Conservation (phyloP, 805 yeast genomes). For the Barnettozyma siamensis region DNA sequence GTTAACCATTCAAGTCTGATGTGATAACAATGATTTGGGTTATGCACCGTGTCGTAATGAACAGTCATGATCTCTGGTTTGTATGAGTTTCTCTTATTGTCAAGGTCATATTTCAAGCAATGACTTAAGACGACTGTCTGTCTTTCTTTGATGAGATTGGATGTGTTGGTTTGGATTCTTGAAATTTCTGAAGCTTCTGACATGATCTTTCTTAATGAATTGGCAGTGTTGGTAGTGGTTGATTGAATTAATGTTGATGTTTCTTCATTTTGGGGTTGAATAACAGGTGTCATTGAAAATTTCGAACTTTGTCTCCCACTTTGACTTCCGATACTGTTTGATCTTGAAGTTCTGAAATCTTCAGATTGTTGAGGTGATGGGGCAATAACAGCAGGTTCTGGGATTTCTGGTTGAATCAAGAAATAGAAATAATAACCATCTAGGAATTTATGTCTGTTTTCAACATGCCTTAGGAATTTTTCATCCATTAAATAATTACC, state of each 20-base stretch:
- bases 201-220: slow-evolving; percentile 12
- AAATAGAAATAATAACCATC: slow-evolving; percentile 93
- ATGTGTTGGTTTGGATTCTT: slow-evolving; percentile 4
- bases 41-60: slow-evolving; percentile 88
- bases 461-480: slow-evolving; percentile 76
- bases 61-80: slow-evolving; percentile 75
- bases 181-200: slow-evolving; percentile 7
- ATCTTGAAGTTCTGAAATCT: slow-evolving; percentile 6
- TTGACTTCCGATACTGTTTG: slow-evolving; percentile 9
- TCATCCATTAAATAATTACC: slow-evolving; percentile 74
- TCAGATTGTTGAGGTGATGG: background rate
- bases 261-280: slow-evolving; percentile 9
- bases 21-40: slow-evolving; percentile 93
- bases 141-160: background rate
- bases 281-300: slow-evolving; percentile 17
- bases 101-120: slow-evolving; percentile 65
- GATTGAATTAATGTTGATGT: slow-evolving; percentile 1
- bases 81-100: slow-evolving; percentile 63
- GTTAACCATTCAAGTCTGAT: slow-evolving; percentile 89
- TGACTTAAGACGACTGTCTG: slow-evolving; percentile 55
- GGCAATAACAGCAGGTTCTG: background rate
- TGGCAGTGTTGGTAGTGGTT: background rate
- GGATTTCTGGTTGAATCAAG: slow-evolving; percentile 26
- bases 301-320: slow-evolving; percentile 11
- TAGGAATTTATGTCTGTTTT: slow-evolving; percentile 71